A percentile compares a stretch with the other conserved stretches of the same genome.
These are phyloP conservation scores for Hericium coralloides DNA, from an alignment of 768 basidiomycete genomes.

Conservation along the genomic window DNA sequence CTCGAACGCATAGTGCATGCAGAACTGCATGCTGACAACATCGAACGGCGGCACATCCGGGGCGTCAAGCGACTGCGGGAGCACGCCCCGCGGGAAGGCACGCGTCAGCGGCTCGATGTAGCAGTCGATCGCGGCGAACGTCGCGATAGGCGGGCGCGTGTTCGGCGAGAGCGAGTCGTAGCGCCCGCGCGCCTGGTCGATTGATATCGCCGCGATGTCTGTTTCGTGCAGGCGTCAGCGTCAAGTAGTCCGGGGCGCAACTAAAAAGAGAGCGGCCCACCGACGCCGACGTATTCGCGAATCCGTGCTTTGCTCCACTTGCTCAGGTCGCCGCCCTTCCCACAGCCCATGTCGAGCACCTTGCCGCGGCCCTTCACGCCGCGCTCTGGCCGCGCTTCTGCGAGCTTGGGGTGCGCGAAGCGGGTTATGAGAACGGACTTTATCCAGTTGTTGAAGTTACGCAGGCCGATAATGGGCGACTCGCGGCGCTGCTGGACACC, in stretches of 20 bases:
- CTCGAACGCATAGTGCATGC: slow-evolving; percentile 99
- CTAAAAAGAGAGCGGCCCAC: slow-evolving; percentile 31
- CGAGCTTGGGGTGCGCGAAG: slow-evolving; percentile 68
- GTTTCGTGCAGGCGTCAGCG: slow-evolving; percentile 1
- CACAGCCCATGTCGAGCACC: slow-evolving; percentile 94
- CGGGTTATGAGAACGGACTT: slow-evolving; percentile 94
- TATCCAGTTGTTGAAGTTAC: slow-evolving; percentile 99
- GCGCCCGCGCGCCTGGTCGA: slow-evolving; percentile 79
- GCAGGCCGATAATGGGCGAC: slow-evolving; percentile 94
- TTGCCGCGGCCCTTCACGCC: slow-evolving; percentile 42
- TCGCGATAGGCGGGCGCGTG: slow-evolving; percentile 69
- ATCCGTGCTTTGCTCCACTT: slow-evolving; percentile 92
- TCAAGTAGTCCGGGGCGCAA: neutral
- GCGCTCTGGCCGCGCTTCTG: slow-evolving; percentile 15
- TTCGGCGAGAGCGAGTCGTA: slow-evolving; percentile 41
- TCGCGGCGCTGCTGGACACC: slow-evolving; percentile 75
- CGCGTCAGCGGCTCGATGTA: slow-evolving; percentile 65
- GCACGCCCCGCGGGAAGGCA: slow-evolving; percentile 52
- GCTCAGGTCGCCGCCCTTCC: slow-evolving; percentile 95
- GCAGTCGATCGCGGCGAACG: slow-evolving; percentile 84
- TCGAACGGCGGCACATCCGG: slow-evolving; percentile 59
- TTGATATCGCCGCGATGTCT: slow-evolving; percentile 88
- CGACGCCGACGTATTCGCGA: slow-evolving; percentile 71
- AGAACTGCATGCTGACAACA: slow-evolving; percentile 97
- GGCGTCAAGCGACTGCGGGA: slow-evolving; percentile 22